Conservation (phyloP, 441 rosid species). For the Macaranga tanarius region DNA sequence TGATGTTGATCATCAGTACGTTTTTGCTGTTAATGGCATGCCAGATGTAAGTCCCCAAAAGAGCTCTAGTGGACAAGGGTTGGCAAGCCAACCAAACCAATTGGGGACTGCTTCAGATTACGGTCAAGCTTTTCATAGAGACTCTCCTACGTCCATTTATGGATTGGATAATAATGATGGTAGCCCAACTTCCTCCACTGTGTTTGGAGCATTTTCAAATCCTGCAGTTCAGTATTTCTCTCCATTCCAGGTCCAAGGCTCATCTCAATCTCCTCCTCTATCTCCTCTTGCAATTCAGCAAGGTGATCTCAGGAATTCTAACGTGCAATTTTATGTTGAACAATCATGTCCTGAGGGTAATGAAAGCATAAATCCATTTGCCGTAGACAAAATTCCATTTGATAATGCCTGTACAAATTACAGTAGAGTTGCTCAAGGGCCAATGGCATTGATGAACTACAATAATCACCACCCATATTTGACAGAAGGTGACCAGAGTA, state of each 20-base stretch:
- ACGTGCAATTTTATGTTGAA: conserved; percentile 25
- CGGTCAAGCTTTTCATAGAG: conserved; percentile 44
- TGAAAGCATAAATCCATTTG: conserved; percentile 29
- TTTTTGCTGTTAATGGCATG: conserved; percentile 75
- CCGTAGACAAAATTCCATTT: conserved; percentile 28
- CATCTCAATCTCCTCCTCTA: conserved; percentile 45
- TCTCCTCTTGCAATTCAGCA: conserved; percentile 47
- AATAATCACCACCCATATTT: conserved; percentile 38
- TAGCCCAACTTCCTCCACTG: conserved; percentile 37
- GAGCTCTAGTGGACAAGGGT: conserved; percentile 51
- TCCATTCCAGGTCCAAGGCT: conserved; percentile 33
- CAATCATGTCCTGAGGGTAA: conserved; percentile 20
- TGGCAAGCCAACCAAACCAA: conserved; percentile 50
- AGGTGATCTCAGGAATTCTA: conserved; percentile 30
- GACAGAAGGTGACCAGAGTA: conserved; percentile 36
- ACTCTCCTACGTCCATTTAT: conserved; percentile 46
- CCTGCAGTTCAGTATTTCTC: conserved; percentile 37
- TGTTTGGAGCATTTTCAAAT: conserved; percentile 33
- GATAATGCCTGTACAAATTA: conserved; percentile 36
- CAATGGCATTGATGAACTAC: conserved; percentile 32
- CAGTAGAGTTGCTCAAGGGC: conserved; percentile 35
- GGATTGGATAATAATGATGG: conserved; percentile 47
- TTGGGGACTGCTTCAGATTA: conserved; percentile 51
- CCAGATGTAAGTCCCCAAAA: conserved; percentile 51
- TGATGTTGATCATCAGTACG: conserved; percentile 65